Conservation (phyloP, 2,329 filamentous ascomycete genomes). For the Fusarium zealandicum region DNA sequence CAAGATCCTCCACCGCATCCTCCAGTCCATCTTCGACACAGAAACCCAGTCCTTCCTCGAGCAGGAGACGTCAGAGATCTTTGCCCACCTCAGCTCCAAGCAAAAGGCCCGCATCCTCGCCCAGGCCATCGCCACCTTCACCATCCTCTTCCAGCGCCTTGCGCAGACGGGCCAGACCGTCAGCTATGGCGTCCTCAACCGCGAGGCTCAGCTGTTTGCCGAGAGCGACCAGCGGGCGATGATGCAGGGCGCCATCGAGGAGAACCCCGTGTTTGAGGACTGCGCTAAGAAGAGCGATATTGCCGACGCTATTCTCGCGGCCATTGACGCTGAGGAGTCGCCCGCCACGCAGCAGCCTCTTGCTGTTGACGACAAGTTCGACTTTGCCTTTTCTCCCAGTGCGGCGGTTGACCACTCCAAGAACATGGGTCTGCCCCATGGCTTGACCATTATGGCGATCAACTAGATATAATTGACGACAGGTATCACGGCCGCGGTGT, state of each 20-base stretch:
- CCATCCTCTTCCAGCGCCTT: slow-evolving; percentile 37
- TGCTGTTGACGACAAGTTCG: slow-evolving; percentile 35
- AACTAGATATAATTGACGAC: slow-evolving; percentile 35
- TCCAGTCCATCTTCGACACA: slow-evolving; percentile 41
- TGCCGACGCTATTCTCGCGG: slow-evolving; percentile 35
- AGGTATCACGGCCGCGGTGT: slow-evolving; percentile 27
- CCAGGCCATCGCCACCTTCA: slow-evolving; percentile 38
- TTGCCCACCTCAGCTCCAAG: slow-evolving; percentile 33
- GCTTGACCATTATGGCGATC: slow-evolving; percentile 41
- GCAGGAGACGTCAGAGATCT: slow-evolving; percentile 40
- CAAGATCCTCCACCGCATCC: slow-evolving; percentile 38
- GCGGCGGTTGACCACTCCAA: slow-evolving; percentile 36
- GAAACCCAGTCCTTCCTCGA: slow-evolving; percentile 38
- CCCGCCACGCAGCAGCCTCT: slow-evolving; percentile 35
- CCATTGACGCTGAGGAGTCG: slow-evolving; percentile 39
- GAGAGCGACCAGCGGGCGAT: slow-evolving; percentile 40
- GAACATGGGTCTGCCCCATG: slow-evolving; percentile 39
- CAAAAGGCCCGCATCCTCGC: slow-evolving; percentile 39
- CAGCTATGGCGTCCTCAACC: slow-evolving; percentile 37
- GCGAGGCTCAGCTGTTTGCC: slow-evolving; percentile 39
- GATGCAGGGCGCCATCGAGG: slow-evolving; percentile 38
- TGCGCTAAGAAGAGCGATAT: slow-evolving; percentile 32
- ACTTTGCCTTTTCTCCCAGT: slow-evolving; percentile 35
- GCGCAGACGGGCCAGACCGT: slow-evolving; percentile 35
- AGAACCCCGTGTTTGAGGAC: slow-evolving; percentile 36